Evolutionary conservation across 2,329 filamentous ascomycete species (phyloP), one percentile per base, ranked within the genome.

Genomic region (Trichoderma gracile): DNA sequence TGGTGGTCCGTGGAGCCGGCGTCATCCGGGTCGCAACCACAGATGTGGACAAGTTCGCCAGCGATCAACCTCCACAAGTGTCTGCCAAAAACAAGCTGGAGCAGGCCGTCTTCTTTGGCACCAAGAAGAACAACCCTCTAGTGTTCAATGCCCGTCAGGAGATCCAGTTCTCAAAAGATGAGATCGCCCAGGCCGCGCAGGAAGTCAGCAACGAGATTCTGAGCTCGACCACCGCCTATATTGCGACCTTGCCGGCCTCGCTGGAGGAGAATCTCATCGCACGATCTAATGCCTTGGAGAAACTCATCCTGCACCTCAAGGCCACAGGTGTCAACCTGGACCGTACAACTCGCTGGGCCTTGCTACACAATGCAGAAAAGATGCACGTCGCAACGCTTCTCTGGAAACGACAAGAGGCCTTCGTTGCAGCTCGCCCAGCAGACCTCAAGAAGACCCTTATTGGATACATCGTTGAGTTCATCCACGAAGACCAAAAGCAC

Each of bases 51-150:
- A 84, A 82, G 65, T 87, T 89, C 70, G 81, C 81, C 14, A 84
- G 83, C 67, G 83, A 84, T 59, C 77, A 78, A 60, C 81, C 85
- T 5, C 86, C 86, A 1, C 78, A 81, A 68, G 85, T 96, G 17
- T 93, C 91, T 1, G 90, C 92, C 7, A 95, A 92, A 77, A 91
- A 88, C 77, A 97, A 95, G 77, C 83, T 99, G 46, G 92, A 97
- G 73, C 93, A 99, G 78, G 93, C 93, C 2, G 90, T 98, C 1
- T 98, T 97, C 77, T 98, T 92, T 73, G 93, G 93, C 2, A 87
- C 86, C 54, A 87, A 91, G 73, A 84, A 89, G 67, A 87, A 91
- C 71, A 98, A 93, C 71, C 90, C 94, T n/a, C 78, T 99, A n/a
- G 88, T 93, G 67, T 92, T 99, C 71, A 86, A 89, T 49, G 84